A percentile compares a stretch with the other conserved stretches of the same genome.
phyloP scores from a whole-genome alignment of 2,329 filamentous ascomycete species.

The Cadophora gregata region DNA sequence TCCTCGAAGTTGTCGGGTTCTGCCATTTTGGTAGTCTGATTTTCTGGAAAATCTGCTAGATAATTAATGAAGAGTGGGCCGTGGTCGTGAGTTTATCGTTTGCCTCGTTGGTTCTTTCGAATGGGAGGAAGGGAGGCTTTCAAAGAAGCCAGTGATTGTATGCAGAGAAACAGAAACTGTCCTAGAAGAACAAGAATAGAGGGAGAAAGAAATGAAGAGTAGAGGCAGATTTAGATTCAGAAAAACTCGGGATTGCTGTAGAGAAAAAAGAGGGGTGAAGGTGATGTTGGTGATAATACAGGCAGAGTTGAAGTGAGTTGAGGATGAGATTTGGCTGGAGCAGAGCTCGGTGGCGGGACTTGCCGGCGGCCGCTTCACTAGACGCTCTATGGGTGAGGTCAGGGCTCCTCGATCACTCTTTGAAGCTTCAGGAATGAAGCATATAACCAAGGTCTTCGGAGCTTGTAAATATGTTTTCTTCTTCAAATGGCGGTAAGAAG shows the following conservation, averaged over 20 bases:
- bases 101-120: neutral
- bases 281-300: neutral
- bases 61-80: slow-evolving; percentile 4
- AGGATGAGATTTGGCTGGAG: neutral
- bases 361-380: neutral
- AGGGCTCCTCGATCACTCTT: neutral
- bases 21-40: slow-evolving; percentile 62
- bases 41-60: slow-evolving; percentile 1
- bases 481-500: slow-evolving; percentile 71
- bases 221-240: neutral
- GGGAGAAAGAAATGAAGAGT: neutral
- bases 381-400: neutral
- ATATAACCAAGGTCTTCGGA: slow-evolving; percentile 23
- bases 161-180: neutral
- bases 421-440: slow-evolving; percentile 25
- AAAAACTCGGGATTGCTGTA: neutral
- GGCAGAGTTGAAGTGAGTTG: neutral
- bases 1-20: slow-evolving; percentile 86
- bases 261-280: neutral
- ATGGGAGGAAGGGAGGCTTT: neutral
- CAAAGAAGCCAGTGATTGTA: neutral
- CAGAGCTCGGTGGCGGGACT: neutral
- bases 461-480: slow-evolving; percentile 62
- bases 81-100: neutral
- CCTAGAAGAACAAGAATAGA: neutral